Evolutionary conservation across 164 flowering plant species (phyloP).

Genomic region (Kalanchoe fedtschenkoi): DNA sequence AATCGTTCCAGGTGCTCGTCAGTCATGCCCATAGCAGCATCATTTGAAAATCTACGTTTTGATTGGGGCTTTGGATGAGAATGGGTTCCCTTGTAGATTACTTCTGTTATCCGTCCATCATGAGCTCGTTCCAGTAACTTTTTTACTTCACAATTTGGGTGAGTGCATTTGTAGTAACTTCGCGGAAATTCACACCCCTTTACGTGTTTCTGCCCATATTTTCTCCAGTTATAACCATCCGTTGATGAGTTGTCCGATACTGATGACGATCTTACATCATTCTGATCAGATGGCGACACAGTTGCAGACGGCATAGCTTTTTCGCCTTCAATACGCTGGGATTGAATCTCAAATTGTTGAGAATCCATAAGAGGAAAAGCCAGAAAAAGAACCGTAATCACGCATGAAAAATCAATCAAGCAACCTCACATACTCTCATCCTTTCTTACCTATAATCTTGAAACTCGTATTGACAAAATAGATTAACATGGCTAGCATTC

Average conservation of each 20-base stretch:
- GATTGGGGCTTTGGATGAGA: conserved; percentile 6
- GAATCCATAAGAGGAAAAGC: neutral
- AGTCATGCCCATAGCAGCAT: neutral
- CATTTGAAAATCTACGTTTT: conserved; percentile 5
- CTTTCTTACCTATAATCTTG: neutral
- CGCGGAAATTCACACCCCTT: conserved; percentile 8
- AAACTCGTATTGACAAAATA: too few relatives aligned
- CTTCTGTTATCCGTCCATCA: conserved; percentile 3
- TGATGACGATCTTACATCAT: neutral
- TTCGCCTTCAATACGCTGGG: neutral
- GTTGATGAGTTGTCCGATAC: neutral
- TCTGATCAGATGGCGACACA: neutral
- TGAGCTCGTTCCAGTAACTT: conserved; percentile 3
- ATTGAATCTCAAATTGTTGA: neutral
- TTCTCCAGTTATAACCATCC: conserved; percentile 9
- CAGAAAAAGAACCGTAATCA: neutral
- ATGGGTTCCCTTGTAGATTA: conserved; percentile 4
- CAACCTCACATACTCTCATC: neutral
- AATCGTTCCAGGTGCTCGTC: neutral
- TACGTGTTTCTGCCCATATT: conserved; percentile 8
- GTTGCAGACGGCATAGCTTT: neutral
- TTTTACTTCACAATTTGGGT: conserved; percentile 4
- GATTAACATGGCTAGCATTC: too few relatives aligned
- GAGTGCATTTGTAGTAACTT: conserved; percentile 9
- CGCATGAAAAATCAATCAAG: neutral